phyloP scores from a whole-genome alignment of 2,329 filamentous ascomycete genomes.

The Mycosphaerella arachidis region DNA sequence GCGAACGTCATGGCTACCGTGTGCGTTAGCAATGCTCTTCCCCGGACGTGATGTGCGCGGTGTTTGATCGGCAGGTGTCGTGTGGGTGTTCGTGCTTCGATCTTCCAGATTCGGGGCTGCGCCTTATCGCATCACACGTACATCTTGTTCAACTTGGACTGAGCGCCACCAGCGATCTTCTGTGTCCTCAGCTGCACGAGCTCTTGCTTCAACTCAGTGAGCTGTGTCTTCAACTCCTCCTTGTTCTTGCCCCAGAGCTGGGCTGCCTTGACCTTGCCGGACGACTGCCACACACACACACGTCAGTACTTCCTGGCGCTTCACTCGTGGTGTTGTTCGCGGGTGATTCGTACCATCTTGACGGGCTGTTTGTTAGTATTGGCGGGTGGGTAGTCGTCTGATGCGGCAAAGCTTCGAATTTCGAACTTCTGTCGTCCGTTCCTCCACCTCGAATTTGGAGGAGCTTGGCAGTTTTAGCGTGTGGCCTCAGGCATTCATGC shows the following conservation, averaged over 20 bases:
- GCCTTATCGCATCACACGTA: conserved; percentile 46
- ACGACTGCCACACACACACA: conserved; percentile 45
- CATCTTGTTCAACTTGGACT: conserved; percentile 97
- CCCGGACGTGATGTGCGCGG: background rate
- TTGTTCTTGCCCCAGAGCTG: conserved; percentile 99
- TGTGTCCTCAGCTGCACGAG: conserved; percentile 94
- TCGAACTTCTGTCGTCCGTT: background rate
- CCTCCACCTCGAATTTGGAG: no score
- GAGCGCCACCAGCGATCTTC: conserved; percentile 90
- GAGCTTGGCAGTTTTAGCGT: no score
- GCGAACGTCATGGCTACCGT: conserved; percentile 85
- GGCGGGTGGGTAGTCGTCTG: background rate
- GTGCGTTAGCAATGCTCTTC: conserved; percentile 9
- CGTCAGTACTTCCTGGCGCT: conserved; percentile 15
- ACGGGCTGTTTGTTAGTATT: conserved; percentile 24
- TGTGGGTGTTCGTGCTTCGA: background rate
- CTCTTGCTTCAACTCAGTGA: conserved; percentile 93
- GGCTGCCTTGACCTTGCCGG: conserved; percentile 83
- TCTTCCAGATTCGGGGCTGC: background rate
- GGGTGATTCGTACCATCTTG: conserved; percentile 28
- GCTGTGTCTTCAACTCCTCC: conserved; percentile 94
- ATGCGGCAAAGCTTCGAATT: background rate
- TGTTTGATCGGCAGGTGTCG: background rate
- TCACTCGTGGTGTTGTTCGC: background rate
- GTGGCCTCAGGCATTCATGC: no score